Conservation (phyloP, 106 monocot species). For the Triglochin maritima region DNA sequence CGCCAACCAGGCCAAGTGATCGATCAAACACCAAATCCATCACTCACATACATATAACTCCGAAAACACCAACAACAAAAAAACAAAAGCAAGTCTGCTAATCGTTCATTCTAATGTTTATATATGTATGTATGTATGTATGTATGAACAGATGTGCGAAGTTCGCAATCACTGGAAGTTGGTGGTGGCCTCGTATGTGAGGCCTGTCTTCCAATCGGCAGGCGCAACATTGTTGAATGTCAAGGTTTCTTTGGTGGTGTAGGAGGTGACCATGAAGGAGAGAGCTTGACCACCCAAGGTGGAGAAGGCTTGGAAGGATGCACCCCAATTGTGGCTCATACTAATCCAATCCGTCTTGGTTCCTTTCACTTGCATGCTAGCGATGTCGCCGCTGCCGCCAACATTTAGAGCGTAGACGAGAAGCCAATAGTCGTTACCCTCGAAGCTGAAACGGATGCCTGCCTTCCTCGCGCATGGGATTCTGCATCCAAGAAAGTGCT, state of each 20-base stretch:
- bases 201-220: slow-evolving; percentile 39
- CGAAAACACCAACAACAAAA: too few relatives aligned
- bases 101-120: too few relatives aligned
- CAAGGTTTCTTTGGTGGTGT: slow-evolving; percentile 41
- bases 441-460: slow-evolving; percentile 54
- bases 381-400: slow-evolving; percentile 53
- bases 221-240: slow-evolving; percentile 52
- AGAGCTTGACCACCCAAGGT: slow-evolving; percentile 33
- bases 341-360: slow-evolving; percentile 34
- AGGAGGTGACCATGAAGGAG: slow-evolving; percentile 53
- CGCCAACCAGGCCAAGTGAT: too few relatives aligned
- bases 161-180: slow-evolving; percentile 19
- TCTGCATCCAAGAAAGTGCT: slow-evolving; percentile 2
- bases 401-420: slow-evolving; percentile 70
- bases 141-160: too few relatives aligned
- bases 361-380: slow-evolving; percentile 47
- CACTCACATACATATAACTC: too few relatives aligned
- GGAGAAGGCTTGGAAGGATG: slow-evolving; percentile 57
- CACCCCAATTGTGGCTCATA: slow-evolving; percentile 88
- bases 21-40: too few relatives aligned
- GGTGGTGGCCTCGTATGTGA: slow-evolving; percentile 37
- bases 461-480: slow-evolving; percentile 61
- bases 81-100: too few relatives aligned
- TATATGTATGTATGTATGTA: too few relatives aligned
- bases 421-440: slow-evolving; percentile 80